These are phyloP conservation scores for Pigoraptor vietnamica DNA, from an alignment of 78 protist species.

Conservation along the genomic window DNA sequence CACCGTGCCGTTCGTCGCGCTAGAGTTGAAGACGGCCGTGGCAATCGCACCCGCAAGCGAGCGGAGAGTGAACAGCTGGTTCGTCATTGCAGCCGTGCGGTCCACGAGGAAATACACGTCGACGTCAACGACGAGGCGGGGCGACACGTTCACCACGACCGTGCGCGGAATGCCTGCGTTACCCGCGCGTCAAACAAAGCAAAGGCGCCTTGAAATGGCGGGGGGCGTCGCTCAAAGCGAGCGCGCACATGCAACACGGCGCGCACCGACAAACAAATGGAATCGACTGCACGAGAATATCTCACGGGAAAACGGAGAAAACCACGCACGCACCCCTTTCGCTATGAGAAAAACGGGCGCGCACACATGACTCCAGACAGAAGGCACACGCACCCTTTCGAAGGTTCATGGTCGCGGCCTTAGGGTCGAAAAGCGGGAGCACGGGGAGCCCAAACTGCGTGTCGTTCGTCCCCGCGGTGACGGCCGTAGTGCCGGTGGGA, in stretches of 20 bases:
- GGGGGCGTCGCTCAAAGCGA: too few species aligned
- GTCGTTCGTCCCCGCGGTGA: background rate
- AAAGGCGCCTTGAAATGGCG: too few species aligned
- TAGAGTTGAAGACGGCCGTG: background rate
- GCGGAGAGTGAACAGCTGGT: background rate
- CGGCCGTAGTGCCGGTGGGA: background rate
- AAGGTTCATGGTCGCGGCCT: background rate
- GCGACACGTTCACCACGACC: background rate
- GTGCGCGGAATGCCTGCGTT: background rate
- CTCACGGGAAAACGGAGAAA: too few species aligned
- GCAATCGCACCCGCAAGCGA: background rate
- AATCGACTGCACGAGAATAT: too few species aligned
- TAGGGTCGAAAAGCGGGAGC: background rate
- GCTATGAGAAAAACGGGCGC: too few species aligned
- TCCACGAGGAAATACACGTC: background rate
- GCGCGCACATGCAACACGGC: too few species aligned
- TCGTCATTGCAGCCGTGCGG: background rate
- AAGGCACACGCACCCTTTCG: background rate
- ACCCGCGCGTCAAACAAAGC: background rate
- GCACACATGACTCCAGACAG: too few species aligned
- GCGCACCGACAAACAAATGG: too few species aligned
- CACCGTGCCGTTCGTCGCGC: background rate
- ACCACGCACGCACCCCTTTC: too few species aligned
- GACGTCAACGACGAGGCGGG: background rate
- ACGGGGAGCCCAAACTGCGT: background rate